phyloP scores from a whole-genome alignment of 768 basidiomycete genomes.

The Pluteus cervinus region DNA sequence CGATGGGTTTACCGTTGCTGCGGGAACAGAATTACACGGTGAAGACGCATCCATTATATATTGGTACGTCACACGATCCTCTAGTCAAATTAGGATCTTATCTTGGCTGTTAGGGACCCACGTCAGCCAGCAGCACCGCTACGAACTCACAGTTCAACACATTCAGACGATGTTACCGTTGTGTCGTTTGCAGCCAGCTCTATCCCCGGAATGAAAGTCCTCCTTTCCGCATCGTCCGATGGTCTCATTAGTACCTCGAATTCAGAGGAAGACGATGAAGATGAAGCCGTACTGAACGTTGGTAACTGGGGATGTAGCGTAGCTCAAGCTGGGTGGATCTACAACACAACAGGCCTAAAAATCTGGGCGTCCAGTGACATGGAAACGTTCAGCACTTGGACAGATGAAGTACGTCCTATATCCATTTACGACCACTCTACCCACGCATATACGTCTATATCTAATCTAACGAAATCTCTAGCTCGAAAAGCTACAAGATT shows the following conservation, averaged over 20 bases:
- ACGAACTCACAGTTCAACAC: constrained; percentile 76
- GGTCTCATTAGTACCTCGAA: constrained; percentile 74
- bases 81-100: neutral
- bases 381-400: constrained; percentile 91
- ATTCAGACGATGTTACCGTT: constrained; percentile 89
- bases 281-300: constrained; percentile 75
- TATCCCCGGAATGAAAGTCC: constrained; percentile 25
- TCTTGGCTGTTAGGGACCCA: constrained; percentile 58
- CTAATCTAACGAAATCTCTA: constrained; percentile 17
- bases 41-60: constrained; percentile 82
- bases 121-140: constrained; percentile 67
- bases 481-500: constrained; percentile 52
- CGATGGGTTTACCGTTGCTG: constrained; percentile 70
- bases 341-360: constrained; percentile 22
- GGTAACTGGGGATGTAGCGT: constrained; percentile 85
- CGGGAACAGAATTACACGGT: constrained; percentile 74
- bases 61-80: constrained; percentile 46
- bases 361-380: constrained; percentile 92
- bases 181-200: constrained; percentile 43
- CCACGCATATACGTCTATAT: constrained; percentile 1
- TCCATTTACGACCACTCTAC: neutral
- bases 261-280: constrained; percentile 74
- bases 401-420: constrained; percentile 45
- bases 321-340: constrained; percentile 69
- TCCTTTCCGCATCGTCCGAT: constrained; percentile 84